A percentile compares a stretch with the other conserved stretches of the same genome.
These are phyloP conservation scores for Solanum clarkiae DNA, from an alignment of 257 asterid species.

Conservation along the genomic window DNA sequence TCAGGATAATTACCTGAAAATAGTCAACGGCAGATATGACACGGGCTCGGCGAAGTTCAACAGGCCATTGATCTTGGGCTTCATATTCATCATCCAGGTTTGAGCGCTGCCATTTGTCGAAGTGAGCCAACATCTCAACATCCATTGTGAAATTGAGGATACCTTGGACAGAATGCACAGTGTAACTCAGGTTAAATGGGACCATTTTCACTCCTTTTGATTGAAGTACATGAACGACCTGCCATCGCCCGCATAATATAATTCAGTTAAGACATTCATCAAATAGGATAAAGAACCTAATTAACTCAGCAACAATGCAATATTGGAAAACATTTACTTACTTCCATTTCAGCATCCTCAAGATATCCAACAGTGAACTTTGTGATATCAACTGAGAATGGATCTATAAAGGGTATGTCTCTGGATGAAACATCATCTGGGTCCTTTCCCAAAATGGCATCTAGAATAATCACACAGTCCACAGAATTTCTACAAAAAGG, in stretches of 20 bases:
- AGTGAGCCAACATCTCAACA: constrained; percentile 88
- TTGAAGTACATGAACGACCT: constrained; percentile 66
- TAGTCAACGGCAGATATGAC: constrained; percentile 85
- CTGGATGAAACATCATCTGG: constrained; percentile 73
- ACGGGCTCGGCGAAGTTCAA: constrained; percentile 86
- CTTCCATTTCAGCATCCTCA: constrained; percentile 91
- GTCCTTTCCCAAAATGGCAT: constrained; percentile 68
- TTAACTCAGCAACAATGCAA: neutral
- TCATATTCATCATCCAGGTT: constrained; percentile 73
- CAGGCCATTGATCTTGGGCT: constrained; percentile 97
- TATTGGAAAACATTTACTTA: constrained; percentile 12
- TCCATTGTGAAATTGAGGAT: constrained; percentile 90
- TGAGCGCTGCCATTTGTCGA: constrained; percentile 86
- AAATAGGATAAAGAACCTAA: neutral
- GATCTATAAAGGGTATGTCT: constrained; percentile 51
- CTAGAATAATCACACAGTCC: constrained; percentile 68
- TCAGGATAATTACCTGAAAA: constrained; percentile 42
- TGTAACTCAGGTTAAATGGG: constrained; percentile 77
- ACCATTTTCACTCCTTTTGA: constrained; percentile 70
- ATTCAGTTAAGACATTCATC: neutral
- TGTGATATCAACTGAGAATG: constrained; percentile 54
- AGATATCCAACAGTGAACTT: constrained; percentile 83
- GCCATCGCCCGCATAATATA: neutral
- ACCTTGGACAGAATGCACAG: constrained; percentile 80
- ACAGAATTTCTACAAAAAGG: constrained; percentile 85